Percentiles rank a stretch among this genome's conserved stretches.
Evolutionary conservation across 306 rosid genomes (phyloP).

Genomic region (Rosa multiflora): DNA sequence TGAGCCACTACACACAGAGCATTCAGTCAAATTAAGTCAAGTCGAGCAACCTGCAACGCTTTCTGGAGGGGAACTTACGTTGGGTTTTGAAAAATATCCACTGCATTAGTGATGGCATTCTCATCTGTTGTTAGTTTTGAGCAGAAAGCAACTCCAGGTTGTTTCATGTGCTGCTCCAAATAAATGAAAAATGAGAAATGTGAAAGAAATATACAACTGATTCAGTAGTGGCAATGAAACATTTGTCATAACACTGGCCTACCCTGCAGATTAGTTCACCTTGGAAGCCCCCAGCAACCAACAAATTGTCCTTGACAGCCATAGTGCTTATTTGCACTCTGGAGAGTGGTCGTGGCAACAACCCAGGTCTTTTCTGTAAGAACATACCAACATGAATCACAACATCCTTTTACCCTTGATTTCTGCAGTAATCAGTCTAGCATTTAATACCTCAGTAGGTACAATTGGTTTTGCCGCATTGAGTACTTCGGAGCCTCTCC

Average conservation of each 20-base stretch:
- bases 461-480: constrained; percentile 70
- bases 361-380: constrained; percentile 54
- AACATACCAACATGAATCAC: constrained; percentile 13
- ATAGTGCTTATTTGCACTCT: constrained; percentile 92
- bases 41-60: neutral
- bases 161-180: constrained; percentile 57
- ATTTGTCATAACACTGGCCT: constrained; percentile 1
- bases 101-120: constrained; percentile 87
- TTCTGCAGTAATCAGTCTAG: constrained; percentile 17
- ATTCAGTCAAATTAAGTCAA: constrained; percentile 19
- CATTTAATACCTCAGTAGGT: constrained; percentile 58
- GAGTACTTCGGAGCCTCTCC: constrained; percentile 73
- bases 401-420: neutral
- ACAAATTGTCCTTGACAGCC: constrained; percentile 78
- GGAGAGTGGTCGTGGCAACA: constrained; percentile 58
- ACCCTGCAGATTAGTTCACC: constrained; percentile 99
- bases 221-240: neutral
- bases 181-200: constrained; percentile 6
- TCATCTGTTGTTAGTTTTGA: constrained; percentile 72
- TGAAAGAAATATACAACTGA: neutral
- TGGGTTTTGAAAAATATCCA: constrained; percentile 62
- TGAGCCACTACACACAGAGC: constrained; percentile 58
- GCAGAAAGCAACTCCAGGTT: constrained; percentile 79
- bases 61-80: constrained; percentile 40
- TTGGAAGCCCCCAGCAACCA: constrained; percentile 89